Evolutionary conservation across 2,329 filamentous ascomycete species (phyloP).

Genomic region (Nothopassalora personata): DNA sequence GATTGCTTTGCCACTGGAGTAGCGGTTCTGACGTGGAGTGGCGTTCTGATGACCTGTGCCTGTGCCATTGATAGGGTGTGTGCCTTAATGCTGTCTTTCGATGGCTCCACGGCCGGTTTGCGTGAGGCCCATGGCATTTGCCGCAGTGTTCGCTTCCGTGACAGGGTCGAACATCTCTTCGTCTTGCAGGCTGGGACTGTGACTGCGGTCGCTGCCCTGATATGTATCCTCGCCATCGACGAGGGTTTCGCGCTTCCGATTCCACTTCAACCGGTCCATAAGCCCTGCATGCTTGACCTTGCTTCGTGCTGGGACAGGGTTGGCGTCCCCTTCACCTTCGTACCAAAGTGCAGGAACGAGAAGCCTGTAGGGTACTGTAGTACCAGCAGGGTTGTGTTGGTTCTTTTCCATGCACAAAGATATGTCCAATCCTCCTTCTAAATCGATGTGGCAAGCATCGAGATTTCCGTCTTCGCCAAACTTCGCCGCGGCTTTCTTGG

Average conservation of each 20-base stretch:
- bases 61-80: not conserved
- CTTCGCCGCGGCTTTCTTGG: constrained; percentile 29
- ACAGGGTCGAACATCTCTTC: constrained; percentile 12
- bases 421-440: constrained; percentile 80
- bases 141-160: constrained; percentile 12
- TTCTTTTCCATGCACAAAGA: constrained; percentile 86
- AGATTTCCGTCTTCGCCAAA: constrained; percentile 54
- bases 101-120: constrained; percentile 13
- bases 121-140: constrained; percentile 16
- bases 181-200: constrained; percentile 4
- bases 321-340: constrained; percentile 27
- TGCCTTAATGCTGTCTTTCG: constrained; percentile 1
- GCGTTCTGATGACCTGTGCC: not conserved
- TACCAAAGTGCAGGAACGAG: constrained; percentile 71
- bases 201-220: constrained; percentile 14
- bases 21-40: constrained; percentile 5
- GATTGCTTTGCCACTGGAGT: not conserved
- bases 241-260: constrained; percentile 12
- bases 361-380: constrained; percentile 80
- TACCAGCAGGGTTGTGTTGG: constrained; percentile 76
- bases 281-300: constrained; percentile 17
- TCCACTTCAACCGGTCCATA: constrained; percentile 18
- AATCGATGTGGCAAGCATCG: constrained; percentile 58
- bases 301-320: constrained; percentile 19
- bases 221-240: constrained; percentile 11